Evolutionary conservation across 2,329 filamentous ascomycete genomes (phyloP).

Genomic region (Catunica adiposa): DNA sequence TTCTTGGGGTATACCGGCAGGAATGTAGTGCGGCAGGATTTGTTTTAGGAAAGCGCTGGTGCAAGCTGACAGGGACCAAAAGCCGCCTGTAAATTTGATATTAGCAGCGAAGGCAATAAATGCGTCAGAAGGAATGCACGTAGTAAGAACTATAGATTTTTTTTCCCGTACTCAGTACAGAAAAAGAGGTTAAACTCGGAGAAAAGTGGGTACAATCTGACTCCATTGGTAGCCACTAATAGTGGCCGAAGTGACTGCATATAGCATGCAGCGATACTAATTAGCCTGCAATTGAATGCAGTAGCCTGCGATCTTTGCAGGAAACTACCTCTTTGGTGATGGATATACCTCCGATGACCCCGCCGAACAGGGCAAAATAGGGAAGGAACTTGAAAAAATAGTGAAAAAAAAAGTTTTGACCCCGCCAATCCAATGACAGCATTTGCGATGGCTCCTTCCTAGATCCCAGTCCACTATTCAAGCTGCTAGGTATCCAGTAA

Average conservation of each 20-base stretch:
- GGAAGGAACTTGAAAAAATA: not conserved
- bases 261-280: not conserved
- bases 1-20: too few relatives aligned
- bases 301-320: not conserved
- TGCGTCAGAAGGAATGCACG: too few relatives aligned
- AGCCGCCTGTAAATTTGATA: too few relatives aligned
- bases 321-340: not conserved
- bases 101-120: too few relatives aligned
- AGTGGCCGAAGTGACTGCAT: not conserved
- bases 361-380: slow-evolving; percentile 8
- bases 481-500: not conserved
- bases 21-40: too few relatives aligned
- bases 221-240: not conserved
- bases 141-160: too few relatives aligned
- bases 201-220: too few relatives aligned
- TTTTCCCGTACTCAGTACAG: too few relatives aligned
- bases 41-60: too few relatives aligned
- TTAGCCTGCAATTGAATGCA: not conserved
- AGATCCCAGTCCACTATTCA: not conserved
- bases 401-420: slow-evolving; percentile 11
- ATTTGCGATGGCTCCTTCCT: not conserved
- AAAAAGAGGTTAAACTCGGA: too few relatives aligned
- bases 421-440: slow-evolving; percentile 5
- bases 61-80: too few relatives aligned
- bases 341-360: slow-evolving; percentile 13